A percentile compares a stretch with the other conserved stretches of the same genome.
Evolutionary conservation across 2,329 filamentous ascomycete species (phyloP).

Genomic region (Dactylellina leptospora): DNA sequence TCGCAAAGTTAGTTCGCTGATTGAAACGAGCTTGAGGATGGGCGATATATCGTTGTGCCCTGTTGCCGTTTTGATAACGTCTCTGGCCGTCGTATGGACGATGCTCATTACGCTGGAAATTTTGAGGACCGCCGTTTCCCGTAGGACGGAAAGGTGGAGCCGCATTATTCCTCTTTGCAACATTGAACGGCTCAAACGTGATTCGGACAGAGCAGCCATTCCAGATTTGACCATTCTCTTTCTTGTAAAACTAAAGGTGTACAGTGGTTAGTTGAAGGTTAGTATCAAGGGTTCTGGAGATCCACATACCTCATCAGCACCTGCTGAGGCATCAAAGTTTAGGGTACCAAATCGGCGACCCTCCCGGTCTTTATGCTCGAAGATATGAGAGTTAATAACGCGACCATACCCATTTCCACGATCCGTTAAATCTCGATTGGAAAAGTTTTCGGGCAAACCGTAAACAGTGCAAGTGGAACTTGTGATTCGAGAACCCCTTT

Average conservation of each 20-base stretch:
- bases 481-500: neutral
- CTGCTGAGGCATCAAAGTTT: conserved; percentile 36
- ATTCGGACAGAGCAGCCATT: conserved; percentile 26
- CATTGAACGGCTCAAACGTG: conserved; percentile 48
- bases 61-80: conserved; percentile 25
- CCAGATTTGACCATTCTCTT: conserved; percentile 45
- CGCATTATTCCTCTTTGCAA: conserved; percentile 39
- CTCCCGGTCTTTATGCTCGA: conserved; percentile 44
- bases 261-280: neutral
- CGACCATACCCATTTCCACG: conserved; percentile 29
- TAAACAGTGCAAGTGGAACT: conserved; percentile 49
- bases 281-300: neutral
- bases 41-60: conserved; percentile 19
- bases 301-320: conserved; percentile 45
- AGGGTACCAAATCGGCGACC: conserved; percentile 47
- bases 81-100: conserved; percentile 25
- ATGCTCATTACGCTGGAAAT: conserved; percentile 31
- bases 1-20: conserved; percentile 21
- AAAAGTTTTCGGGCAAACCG: conserved; percentile 35
- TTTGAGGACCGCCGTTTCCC: conserved; percentile 14
- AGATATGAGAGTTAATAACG: conserved; percentile 47
- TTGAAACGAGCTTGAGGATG: conserved; percentile 38
- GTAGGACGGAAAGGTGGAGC: conserved; percentile 28
- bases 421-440: conserved; percentile 22
- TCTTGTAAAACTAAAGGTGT: conserved; percentile 28